Conservation (phyloP, 1,284 basidiomycete genomes). For the Ceratobasidium sp. region DNA sequence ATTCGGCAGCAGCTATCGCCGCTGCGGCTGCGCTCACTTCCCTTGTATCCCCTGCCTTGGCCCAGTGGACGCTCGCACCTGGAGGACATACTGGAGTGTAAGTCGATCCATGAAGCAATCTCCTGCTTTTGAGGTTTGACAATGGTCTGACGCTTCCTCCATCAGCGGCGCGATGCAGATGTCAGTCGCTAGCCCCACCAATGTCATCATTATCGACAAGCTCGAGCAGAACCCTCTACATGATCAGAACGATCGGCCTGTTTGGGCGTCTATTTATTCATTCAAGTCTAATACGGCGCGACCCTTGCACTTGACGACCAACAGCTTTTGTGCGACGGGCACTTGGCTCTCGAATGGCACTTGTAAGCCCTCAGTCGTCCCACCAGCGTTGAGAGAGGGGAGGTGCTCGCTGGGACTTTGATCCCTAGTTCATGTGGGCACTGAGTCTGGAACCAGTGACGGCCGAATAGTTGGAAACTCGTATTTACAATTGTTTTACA, state of each 20-base stretch:
- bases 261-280: slow-evolving; percentile 83
- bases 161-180: slow-evolving; percentile 84
- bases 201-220: slow-evolving; percentile 85
- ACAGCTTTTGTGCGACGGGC: slow-evolving; percentile 91
- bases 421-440: too few species aligned
- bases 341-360: slow-evolving; percentile 82
- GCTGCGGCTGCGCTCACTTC: too few species aligned
- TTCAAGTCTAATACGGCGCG: slow-evolving; percentile 72
- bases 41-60: too few species aligned
- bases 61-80: too few species aligned
- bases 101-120: too few species aligned
- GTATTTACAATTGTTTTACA: neutral
- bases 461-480: too few species aligned
- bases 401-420: neutral
- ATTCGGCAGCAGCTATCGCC: too few species aligned
- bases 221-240: slow-evolving; percentile 87
- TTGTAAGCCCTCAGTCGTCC: slow-evolving; percentile 1
- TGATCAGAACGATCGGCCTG: slow-evolving; percentile 60
- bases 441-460: too few species aligned
- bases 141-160: too few species aligned
- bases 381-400: too few species aligned
- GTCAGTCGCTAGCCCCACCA: slow-evolving; percentile 74
- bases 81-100: too few species aligned
- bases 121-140: too few species aligned
- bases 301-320: slow-evolving; percentile 77